Evolutionary conservation across 768 basidiomycete genomes (phyloP), one percentile per base, ranked within the genome.

Genomic region (Boletales sp.): DNA sequence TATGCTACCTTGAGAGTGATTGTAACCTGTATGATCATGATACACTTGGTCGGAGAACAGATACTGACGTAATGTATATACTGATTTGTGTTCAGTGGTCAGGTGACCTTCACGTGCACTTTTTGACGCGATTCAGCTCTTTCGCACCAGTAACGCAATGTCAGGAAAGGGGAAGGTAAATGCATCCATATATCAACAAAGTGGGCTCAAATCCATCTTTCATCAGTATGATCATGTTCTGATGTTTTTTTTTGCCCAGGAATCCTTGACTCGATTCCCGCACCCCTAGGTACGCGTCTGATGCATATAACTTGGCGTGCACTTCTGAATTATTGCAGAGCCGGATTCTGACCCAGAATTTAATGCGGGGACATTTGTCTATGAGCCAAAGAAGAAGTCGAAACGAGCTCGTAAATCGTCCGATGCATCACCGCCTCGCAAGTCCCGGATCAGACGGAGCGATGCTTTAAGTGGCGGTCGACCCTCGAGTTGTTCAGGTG

Each of bases 311-410:
- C 11, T 44, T 19, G 2, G 25, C 31, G 9, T 2, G 8, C 14
- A 48, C 12, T 43, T 34, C 17, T 34, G n/a, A 11, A 17, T 30
- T 31, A 11, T 30, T 34, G 18, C 41, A 69, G 68, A 71, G 30
- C 54, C 50, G 0, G 68, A 69, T 42, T 69, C 68, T 0, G 68
- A 69, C 36, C 68, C 68, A 12, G 68, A 69, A 44, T 69, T 69
- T 12, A 71, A 63, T 35, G 38, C 63, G 0, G 68, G 70, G 0
- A 21, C 41, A 8, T 70, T 64, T 12, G 43, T 66, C 14, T 64
- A 64, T 48, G 64, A 71, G 48, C 51, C 58, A 19, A 69, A 59
- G 52, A 57, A 40, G 44, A 55, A 57, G 17, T 38, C 15, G 8
- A 64, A 60, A 28, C 59, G 58, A 17, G 47, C 47, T 42, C 55